These are phyloP conservation scores for Lasiosphaeris hirsuta DNA, from an alignment of 495 filamentous ascomycete genomes.

Conservation along the genomic window DNA sequence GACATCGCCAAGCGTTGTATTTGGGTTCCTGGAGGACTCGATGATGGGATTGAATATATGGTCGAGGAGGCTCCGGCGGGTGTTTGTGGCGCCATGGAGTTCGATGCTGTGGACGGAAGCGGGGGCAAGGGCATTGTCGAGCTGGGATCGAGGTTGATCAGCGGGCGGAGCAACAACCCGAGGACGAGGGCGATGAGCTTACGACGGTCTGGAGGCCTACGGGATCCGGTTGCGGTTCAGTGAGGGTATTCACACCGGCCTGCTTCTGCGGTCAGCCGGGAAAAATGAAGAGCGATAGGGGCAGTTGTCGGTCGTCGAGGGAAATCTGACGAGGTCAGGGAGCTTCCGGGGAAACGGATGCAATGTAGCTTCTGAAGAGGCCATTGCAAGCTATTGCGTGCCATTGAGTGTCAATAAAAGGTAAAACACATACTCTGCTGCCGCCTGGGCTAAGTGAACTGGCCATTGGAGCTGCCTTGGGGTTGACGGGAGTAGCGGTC, in stretches of 20 bases:
- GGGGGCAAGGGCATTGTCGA: slow-evolving; percentile 68
- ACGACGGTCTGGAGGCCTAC: slow-evolving; percentile 5
- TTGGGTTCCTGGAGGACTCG: slow-evolving; percentile 58
- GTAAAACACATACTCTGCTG: slow-evolving; percentile 18
- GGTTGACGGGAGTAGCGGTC: neutral
- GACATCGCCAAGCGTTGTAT: slow-evolving; percentile 74
- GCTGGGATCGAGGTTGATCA: slow-evolving; percentile 34
- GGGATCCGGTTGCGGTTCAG: neutral
- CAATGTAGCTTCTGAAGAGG: too few relatives aligned
- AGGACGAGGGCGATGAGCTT: neutral
- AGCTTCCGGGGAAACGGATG: too few relatives aligned
- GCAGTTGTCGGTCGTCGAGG: too few relatives aligned
- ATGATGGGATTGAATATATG: slow-evolving; percentile 74
- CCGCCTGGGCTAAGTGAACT: slow-evolving; percentile 12
- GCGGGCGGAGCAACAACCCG: neutral
- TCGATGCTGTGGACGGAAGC: slow-evolving; percentile 78
- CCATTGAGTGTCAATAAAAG: neutral
- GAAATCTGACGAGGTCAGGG: too few relatives aligned
- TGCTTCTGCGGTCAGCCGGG: too few relatives aligned
- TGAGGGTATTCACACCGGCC: too few relatives aligned
- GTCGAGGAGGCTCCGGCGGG: slow-evolving; percentile 74
- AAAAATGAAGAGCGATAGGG: too few relatives aligned
- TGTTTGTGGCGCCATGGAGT: slow-evolving; percentile 73
- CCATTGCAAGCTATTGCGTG: too few relatives aligned
- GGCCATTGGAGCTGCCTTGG: slow-evolving; percentile 16